Evolutionary conservation across 352 stramenopile genomes (phyloP).

Genomic region (Globisporangium camurandrum): DNA sequence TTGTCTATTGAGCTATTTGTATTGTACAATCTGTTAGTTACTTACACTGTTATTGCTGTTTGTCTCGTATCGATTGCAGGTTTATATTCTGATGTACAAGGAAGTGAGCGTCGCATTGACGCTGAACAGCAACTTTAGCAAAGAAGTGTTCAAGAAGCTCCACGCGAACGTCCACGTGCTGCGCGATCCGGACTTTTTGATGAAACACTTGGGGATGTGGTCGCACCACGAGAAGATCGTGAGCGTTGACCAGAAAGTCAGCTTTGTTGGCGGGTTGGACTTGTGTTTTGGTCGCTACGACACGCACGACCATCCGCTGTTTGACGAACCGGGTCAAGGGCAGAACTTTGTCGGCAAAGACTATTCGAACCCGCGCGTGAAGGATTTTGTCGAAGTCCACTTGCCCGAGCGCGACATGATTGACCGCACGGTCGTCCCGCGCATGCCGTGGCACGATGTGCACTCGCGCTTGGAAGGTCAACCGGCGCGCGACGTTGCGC

Average conservation of each 20-base stretch:
- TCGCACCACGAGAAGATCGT: conserved; percentile 93
- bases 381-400: conserved; percentile 80
- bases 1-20: no score
- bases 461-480: conserved; percentile 77
- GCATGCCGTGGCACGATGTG: conserved; percentile 85
- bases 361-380: conserved; percentile 79
- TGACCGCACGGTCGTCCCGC: conserved; percentile 53
- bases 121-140: conserved; percentile 79
- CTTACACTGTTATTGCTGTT: no score
- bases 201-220: conserved; percentile 84
- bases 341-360: conserved; percentile 78
- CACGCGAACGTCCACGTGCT: conserved; percentile 84
- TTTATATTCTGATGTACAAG: conserved; percentile 92
- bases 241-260: conserved; percentile 82
- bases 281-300: conserved; percentile 88
- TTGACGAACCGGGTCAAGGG: conserved; percentile 41
- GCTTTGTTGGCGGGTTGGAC: conserved; percentile 88
- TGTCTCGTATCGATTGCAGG: conserved; percentile 15
- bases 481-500: conserved; percentile 69
- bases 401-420: conserved; percentile 70
- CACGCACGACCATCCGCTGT: conserved; percentile 51
- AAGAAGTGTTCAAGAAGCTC: conserved; percentile 52
- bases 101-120: conserved; percentile 78
- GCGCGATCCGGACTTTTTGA: conserved; percentile 83
- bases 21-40: no score